A percentile compares a stretch with the other conserved stretches of the same genome.
Evolutionary conservation across 2,329 filamentous ascomycete genomes (phyloP).

Genomic region (Ustilaginoidea virens): DNA sequence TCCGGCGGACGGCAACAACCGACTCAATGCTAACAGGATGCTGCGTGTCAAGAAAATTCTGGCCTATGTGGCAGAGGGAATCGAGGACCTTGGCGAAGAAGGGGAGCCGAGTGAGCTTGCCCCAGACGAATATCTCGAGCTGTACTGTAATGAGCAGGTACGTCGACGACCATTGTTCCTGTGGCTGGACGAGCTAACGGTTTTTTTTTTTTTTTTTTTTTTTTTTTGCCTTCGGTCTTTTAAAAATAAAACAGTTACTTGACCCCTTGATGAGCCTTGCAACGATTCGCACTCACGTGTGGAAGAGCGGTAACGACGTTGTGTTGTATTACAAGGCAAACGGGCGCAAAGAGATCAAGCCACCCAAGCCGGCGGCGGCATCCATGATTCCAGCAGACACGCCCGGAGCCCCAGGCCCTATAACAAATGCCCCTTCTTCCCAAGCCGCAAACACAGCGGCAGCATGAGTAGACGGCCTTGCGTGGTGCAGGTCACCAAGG

Average conservation of each 20-base stretch:
- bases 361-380: slow-evolving; percentile 3
- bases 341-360: slow-evolving; percentile 51
- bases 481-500: too few species aligned
- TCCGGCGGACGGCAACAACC: slow-evolving; percentile 65
- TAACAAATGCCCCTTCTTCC: slow-evolving; percentile 7
- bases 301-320: slow-evolving; percentile 91
- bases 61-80: slow-evolving; percentile 79
- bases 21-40: slow-evolving; percentile 94
- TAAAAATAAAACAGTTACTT: slow-evolving; percentile 50
- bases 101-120: slow-evolving; percentile 45
- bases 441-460: slow-evolving; percentile 1
- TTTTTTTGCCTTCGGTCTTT: neutral
- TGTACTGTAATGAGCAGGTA: slow-evolving; percentile 90
- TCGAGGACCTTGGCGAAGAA: slow-evolving; percentile 55
- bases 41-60: slow-evolving; percentile 88
- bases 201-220: slow-evolving; percentile 7
- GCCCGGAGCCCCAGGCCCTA: slow-evolving; percentile 9
- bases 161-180: too few species aligned
- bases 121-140: slow-evolving; percentile 85
- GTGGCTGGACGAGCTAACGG: too few species aligned
- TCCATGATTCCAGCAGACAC: slow-evolving; percentile 9
- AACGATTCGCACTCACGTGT: slow-evolving; percentile 79
- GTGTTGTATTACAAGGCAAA: slow-evolving; percentile 84
- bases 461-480: neutral
- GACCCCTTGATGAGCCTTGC: slow-evolving; percentile 82